Evolutionary conservation across 495 filamentous ascomycete species (phyloP).

Genomic region (Penicillium arizonense): DNA sequence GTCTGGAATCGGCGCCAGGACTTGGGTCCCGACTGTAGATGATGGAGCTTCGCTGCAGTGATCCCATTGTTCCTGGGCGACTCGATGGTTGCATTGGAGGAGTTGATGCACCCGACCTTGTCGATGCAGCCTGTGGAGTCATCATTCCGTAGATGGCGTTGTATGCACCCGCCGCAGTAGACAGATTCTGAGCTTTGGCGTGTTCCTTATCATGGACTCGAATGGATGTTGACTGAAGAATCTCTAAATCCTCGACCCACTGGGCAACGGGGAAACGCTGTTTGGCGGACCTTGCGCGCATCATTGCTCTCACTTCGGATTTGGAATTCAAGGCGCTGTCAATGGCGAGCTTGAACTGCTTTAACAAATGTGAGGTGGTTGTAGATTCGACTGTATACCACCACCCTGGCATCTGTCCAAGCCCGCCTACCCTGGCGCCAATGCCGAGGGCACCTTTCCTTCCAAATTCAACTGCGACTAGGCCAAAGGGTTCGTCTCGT

Average conservation of each 20-base stretch:
- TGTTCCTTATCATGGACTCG: conserved; percentile 43
- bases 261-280: conserved; percentile 75
- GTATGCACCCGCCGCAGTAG: conserved; percentile 29
- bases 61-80: conserved; percentile 35
- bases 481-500: conserved; percentile 76
- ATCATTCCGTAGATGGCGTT: conserved; percentile 43
- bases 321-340: conserved; percentile 64
- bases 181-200: conserved; percentile 32
- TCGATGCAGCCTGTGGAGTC: conserved; percentile 32
- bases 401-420: conserved; percentile 81
- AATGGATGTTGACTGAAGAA: conserved; percentile 57
- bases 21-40: conserved; percentile 47
- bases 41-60: conserved; percentile 48
- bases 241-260: conserved; percentile 63
- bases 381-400: conserved; percentile 70
- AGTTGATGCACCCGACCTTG: conserved; percentile 45
- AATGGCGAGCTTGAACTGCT: conserved; percentile 71
- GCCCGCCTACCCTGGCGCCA: conserved; percentile 62
- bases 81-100: conserved; percentile 43
- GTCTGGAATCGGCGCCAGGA: conserved; percentile 31
- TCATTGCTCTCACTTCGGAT: conserved; percentile 55
- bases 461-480: conserved; percentile 81
- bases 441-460: conserved; percentile 76
- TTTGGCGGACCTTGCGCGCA: conserved; percentile 74
- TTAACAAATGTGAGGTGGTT: conserved; percentile 65